These are phyloP conservation scores for Asparagopsis taxiformis DNA, from an alignment of 31 red algal species.

Conservation along the genomic window DNA sequence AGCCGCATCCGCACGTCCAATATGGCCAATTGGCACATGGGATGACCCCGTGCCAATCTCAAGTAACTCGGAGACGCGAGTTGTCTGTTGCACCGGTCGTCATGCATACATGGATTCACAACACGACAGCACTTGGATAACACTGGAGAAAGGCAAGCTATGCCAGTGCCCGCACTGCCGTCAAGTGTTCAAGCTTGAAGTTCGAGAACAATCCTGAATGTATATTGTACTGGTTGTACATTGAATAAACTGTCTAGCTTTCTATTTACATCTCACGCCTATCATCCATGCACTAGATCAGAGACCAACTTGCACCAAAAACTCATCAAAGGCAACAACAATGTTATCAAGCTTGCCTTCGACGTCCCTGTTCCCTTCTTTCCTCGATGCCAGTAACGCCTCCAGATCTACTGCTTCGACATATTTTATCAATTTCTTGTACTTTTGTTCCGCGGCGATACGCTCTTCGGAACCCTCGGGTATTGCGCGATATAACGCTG, in stretches of 20 bases:
- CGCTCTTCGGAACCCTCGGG: conserved; percentile 3
- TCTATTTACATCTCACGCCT: no score
- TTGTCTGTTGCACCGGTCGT: conserved; percentile 11
- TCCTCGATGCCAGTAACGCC: not conserved
- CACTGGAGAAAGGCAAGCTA: conserved; percentile 11
- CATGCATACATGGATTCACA: not conserved
- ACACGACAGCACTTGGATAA: conserved; percentile 9
- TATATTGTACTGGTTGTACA: not conserved
- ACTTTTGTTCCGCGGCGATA: not conserved
- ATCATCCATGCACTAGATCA: no score
- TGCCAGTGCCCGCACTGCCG: conserved; percentile 3
- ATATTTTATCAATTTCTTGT: not conserved
- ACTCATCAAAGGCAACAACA: not conserved
- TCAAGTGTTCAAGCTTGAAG: conserved; percentile 11
- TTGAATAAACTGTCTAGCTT: no score
- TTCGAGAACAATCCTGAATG: not conserved
- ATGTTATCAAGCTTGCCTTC: not conserved
- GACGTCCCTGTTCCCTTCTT: not conserved
- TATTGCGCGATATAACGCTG: not conserved
- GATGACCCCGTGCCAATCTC: conserved; percentile 16
- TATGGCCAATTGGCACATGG: conserved; percentile 13
- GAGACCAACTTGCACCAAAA: no score
- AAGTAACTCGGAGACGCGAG: conserved; percentile 2
- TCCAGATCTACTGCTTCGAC: conserved; percentile 6
- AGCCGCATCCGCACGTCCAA: not conserved